These are phyloP conservation scores for Aspergillaceae sp. DNA, from an alignment of 2,329 filamentous ascomycete genomes.

Conservation along the genomic window DNA sequence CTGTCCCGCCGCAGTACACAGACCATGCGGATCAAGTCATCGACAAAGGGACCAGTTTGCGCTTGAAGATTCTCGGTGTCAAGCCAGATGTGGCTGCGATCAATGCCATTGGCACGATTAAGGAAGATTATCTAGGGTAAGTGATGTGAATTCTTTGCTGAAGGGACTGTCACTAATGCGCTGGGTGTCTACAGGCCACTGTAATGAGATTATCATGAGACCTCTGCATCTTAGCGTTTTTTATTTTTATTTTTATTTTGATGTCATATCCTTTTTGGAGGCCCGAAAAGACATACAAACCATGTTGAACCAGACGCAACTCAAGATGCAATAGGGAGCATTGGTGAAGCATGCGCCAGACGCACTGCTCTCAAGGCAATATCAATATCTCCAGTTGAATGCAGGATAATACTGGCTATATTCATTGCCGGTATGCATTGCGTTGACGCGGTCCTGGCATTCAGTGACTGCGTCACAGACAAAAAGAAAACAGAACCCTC, in stretches of 20 bases:
- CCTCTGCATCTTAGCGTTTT: background rate
- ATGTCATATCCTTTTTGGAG: no score
- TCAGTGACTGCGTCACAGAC: no score
- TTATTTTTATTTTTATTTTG: background rate
- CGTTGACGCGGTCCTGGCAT: no score
- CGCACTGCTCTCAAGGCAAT: no score
- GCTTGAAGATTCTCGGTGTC: constrained; percentile 88
- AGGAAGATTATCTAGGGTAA: constrained; percentile 54
- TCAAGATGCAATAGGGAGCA: no score
- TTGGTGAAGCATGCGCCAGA: no score
- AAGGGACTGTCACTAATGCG: constrained; percentile 6
- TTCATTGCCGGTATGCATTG: no score
- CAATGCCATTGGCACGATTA: constrained; percentile 96
- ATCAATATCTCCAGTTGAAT: no score
- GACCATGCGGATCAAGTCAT: constrained; percentile 92
- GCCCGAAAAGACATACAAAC: background rate
- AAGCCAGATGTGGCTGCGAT: constrained; percentile 90
- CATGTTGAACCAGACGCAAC: no score
- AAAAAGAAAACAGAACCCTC: no score
- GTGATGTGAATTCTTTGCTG: constrained; percentile 7
- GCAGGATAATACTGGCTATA: no score
- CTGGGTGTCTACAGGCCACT: constrained; percentile 16
- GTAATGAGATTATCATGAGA: constrained; percentile 11
- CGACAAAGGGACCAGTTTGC: constrained; percentile 85
- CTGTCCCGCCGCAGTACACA: constrained; percentile 92